A percentile compares a stretch with the other conserved stretches of the same genome.
phyloP scores from a whole-genome alignment of 1,139 yeast genomes.

The Suhomyces atakaporum region DNA sequence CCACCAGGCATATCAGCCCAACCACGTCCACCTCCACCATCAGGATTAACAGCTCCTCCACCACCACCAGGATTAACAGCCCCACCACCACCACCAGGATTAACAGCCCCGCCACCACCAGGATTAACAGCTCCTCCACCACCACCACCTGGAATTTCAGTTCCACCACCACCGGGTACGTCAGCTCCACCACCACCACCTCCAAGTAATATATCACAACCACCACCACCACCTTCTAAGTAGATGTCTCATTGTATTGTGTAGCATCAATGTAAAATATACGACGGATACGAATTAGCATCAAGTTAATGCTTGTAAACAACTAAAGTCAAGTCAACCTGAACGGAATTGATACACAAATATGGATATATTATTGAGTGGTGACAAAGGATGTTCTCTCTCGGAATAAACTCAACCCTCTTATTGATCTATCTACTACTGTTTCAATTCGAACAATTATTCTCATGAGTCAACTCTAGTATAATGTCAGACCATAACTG shows the following conservation, averaged over 20 bases:
- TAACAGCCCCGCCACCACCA: constrained; percentile 13
- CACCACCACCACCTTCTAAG: constrained; percentile 12
- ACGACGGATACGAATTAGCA: no score
- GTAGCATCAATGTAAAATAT: no score
- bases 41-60: constrained; percentile 20
- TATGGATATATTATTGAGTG: no score
- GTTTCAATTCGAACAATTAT: no score
- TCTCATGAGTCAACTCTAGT: no score
- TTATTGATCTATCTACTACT: no score
- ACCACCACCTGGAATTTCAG: constrained; percentile 20
- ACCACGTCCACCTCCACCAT: constrained; percentile 23
- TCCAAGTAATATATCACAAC: constrained; percentile 7
- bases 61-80: constrained; percentile 18
- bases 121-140: constrained; percentile 6
- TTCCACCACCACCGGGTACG: constrained; percentile 13
- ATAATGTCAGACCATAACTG: no score
- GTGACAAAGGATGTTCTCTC: no score
- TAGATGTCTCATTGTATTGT: not conserved
- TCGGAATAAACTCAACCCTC: no score
- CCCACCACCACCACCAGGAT: constrained; percentile 16
- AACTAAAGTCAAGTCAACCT: no score
- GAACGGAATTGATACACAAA: no score
- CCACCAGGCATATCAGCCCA: constrained; percentile 6
- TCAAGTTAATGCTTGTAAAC: no score
- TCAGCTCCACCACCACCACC: constrained; percentile 11